Evolutionary conservation across 768 basidiomycete species (phyloP).

Genomic region (Suillus subaureus): DNA sequence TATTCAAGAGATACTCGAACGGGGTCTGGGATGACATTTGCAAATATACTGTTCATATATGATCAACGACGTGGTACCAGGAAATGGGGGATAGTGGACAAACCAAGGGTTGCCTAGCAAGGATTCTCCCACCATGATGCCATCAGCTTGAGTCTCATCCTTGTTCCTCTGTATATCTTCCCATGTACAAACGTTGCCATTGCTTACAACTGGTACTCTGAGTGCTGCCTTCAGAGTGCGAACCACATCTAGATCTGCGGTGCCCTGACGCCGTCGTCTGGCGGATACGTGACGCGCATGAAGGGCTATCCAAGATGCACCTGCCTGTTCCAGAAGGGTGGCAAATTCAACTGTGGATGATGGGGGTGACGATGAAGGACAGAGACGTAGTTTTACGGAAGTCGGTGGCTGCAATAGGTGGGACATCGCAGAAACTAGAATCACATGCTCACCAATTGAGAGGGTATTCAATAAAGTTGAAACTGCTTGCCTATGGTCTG

Average conservation of each 20-base stretch:
- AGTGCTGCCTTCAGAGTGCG: constrained; percentile 54
- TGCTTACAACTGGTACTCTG: constrained; percentile 66
- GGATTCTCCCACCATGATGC: constrained; percentile 83
- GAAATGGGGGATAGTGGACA: constrained; percentile 16
- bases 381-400: constrained; percentile 63
- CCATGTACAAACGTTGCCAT: constrained; percentile 73
- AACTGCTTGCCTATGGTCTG: constrained; percentile 56
- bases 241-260: constrained; percentile 67
- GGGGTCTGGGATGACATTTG: constrained; percentile 57
- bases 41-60: constrained; percentile 52
- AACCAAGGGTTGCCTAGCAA: constrained; percentile 76
- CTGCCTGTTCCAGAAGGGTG: constrained; percentile 59
- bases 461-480: neutral
- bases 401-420: constrained; percentile 64
- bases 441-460: neutral
- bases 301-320: constrained; percentile 70
- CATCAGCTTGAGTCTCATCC: constrained; percentile 62
- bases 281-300: constrained; percentile 77
- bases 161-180: constrained; percentile 58
- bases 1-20: constrained; percentile 71
- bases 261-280: constrained; percentile 67
- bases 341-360: constrained; percentile 58
- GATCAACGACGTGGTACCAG: neutral
- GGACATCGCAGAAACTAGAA: constrained; percentile 64
- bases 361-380: constrained; percentile 46